Evolutionary conservation across 768 basidiomycete genomes (phyloP).

Genomic region (Leccinum arenicola): DNA sequence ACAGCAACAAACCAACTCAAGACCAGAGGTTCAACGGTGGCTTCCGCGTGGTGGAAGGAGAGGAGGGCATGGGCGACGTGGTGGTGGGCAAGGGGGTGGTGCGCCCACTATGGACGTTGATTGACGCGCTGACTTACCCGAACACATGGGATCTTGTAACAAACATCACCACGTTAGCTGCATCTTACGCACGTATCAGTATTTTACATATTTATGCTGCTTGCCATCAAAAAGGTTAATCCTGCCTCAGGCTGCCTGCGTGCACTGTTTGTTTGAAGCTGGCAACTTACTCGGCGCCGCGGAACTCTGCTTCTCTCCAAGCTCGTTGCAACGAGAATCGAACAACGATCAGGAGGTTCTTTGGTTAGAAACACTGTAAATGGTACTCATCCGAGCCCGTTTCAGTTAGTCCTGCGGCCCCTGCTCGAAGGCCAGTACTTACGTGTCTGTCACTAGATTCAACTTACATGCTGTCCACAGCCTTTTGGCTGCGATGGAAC

Average conservation of each 20-base stretch:
- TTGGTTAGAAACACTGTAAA: not conserved
- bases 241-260: not conserved
- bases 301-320: not conserved
- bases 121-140: conserved; percentile 11
- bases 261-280: too few species aligned
- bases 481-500: not conserved
- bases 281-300: too few species aligned
- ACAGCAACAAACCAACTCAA: conserved; percentile 36
- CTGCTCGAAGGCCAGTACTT: not conserved
- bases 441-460: not conserved
- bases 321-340: not conserved
- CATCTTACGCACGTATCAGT: conserved; percentile 25
- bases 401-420: not conserved
- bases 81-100: conserved; percentile 16
- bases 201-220: conserved; percentile 23
- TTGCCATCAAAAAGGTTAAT: not conserved
- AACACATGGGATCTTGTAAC: conserved; percentile 13
- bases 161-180: conserved; percentile 13
- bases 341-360: not conserved
- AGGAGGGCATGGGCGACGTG: conserved; percentile 24
- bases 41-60: conserved; percentile 23
- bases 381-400: not conserved
- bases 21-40: conserved; percentile 27
- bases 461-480: not conserved
- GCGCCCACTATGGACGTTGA: conserved; percentile 29